Evolutionary conservation across 495 filamentous ascomycete species (phyloP), one percentile per base, ranked within the genome.

Genomic region (Talaromyces adpressus): DNA sequence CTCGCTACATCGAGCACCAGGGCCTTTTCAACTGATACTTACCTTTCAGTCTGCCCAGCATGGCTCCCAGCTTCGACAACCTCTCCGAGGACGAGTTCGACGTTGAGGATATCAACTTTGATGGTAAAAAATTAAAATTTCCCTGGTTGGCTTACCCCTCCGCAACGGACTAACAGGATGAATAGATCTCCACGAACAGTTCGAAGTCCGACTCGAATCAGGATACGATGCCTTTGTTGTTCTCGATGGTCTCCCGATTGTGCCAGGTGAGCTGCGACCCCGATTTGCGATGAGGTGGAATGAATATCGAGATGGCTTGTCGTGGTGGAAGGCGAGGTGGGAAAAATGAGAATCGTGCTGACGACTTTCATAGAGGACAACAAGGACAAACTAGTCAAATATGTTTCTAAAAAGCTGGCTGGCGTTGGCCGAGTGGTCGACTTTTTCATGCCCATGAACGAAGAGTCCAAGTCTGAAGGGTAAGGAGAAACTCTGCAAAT

Each of bases 201-300:
- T 90, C 70, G 92, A 98, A 75, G 94, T 97, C 47, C 91, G 93
- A 69, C 82, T 97, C 58, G 93, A 98, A 73, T 90, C 97, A 74
- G 93, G 94, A 61, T 86, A 97, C 70, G 94, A 98, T 72, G 88
- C 91, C 65, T 98, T 98, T 69, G 87, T 98, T 62, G 91, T 97
- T 58, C 83, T 97, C 73, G 94, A 98, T 77, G 94, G 94, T 66
- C 85, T 97, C 36, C 94, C 94, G 62, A 77, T 87, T 57, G 94
- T 98, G 54, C 75, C 83, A 59, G 89, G 90, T 71, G 92, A 90
- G 45, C 89, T 84, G 77, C 52, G 22, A 25, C 12, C 22, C 27
- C 5, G 52, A 27, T 27, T n/a, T 25, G 22, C 52, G 22, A n/a
- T 27, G 51, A n/a, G 52, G 52, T 56, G 52, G 52, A 29, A 56